Conservation (phyloP, 2,329 filamentous ascomycete genomes). For the Pseudogymnoascus sp. region DNA sequence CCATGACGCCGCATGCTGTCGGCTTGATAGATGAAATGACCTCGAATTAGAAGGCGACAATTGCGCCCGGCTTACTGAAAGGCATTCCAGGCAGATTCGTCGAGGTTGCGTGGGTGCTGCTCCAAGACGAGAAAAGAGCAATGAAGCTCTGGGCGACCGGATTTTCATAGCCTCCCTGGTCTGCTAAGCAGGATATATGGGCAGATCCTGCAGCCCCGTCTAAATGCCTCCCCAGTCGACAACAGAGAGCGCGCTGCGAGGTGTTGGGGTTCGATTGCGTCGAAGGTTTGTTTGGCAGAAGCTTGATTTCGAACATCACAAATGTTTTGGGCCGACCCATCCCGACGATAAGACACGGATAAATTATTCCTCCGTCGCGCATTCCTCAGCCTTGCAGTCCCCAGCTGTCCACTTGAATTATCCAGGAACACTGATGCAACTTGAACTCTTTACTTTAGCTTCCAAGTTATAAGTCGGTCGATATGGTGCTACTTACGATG, state of each 20-base stretch:
- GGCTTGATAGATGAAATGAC: conserved; percentile 30
- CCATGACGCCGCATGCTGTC: conserved; percentile 56
- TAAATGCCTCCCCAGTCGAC: background rate
- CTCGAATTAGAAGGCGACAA: conserved; percentile 13
- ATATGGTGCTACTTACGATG: conserved; percentile 73
- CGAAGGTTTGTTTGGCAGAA: background rate
- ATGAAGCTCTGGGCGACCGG: conserved; percentile 40
- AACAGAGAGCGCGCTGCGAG: background rate
- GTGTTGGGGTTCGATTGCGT: conserved; percentile 1
- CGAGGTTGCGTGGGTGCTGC: conserved; percentile 29
- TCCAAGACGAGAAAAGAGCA: conserved; percentile 33
- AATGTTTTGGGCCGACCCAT: conserved; percentile 8
- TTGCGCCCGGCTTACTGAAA: conserved; percentile 13
- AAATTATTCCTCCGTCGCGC: conserved; percentile 3
- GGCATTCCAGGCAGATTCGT: conserved; percentile 34
- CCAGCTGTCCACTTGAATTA: background rate
- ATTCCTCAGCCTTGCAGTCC: conserved; percentile 7
- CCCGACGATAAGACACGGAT: conserved; percentile 3
- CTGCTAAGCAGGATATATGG: background rate
- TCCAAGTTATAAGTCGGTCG: background rate
- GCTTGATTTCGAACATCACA: conserved; percentile 7
- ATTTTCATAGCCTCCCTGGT: conserved; percentile 40
- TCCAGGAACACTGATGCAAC: background rate
- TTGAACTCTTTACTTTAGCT: background rate
- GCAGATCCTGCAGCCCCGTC: conserved; percentile 6